phyloP scores from a whole-genome alignment of 2,329 filamentous ascomycete species.

The Trichoderma semiorbis region DNA sequence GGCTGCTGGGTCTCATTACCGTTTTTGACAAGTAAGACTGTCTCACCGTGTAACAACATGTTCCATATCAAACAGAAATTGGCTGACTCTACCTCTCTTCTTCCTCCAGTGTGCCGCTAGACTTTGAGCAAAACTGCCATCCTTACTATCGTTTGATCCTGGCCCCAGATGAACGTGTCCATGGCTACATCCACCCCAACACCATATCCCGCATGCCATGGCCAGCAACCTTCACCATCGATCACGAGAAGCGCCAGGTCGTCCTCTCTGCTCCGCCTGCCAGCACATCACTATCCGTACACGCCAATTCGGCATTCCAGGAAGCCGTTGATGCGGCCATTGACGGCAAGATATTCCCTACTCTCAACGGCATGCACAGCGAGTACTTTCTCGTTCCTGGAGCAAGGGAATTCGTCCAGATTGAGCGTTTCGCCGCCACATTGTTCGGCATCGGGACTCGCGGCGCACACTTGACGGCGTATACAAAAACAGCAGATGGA shows the following conservation, averaged over 20 bases:
- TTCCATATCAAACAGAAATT: background rate
- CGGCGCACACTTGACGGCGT: slow-evolving; percentile 65
- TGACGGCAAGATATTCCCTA: slow-evolving; percentile 36
- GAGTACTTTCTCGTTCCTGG: slow-evolving; percentile 43
- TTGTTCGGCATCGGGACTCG: slow-evolving; percentile 67
- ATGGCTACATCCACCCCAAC: slow-evolving; percentile 48
- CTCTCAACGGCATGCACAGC: slow-evolving; percentile 38
- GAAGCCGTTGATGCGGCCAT: slow-evolving; percentile 38
- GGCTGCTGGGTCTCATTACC: slow-evolving; percentile 38
- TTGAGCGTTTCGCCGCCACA: slow-evolving; percentile 60
- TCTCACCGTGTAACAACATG: background rate
- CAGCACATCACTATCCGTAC: slow-evolving; percentile 25
- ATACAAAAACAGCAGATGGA: slow-evolving; percentile 39
- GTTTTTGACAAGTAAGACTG: slow-evolving; percentile 41
- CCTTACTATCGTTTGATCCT: slow-evolving; percentile 47
- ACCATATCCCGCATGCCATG: slow-evolving; percentile 47
- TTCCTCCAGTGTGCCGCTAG: slow-evolving; percentile 44
- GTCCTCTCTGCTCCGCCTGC: slow-evolving; percentile 29
- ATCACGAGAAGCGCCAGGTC: slow-evolving; percentile 32
- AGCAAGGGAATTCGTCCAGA: slow-evolving; percentile 35
- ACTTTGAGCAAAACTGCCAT: slow-evolving; percentile 36
- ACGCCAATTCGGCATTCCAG: slow-evolving; percentile 40
- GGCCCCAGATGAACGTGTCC: slow-evolving; percentile 42
- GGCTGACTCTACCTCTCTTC: background rate
- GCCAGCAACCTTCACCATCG: slow-evolving; percentile 38